These are phyloP conservation scores for Mycena pura DNA, from an alignment of 768 basidiomycete genomes.

Conservation along the genomic window DNA sequence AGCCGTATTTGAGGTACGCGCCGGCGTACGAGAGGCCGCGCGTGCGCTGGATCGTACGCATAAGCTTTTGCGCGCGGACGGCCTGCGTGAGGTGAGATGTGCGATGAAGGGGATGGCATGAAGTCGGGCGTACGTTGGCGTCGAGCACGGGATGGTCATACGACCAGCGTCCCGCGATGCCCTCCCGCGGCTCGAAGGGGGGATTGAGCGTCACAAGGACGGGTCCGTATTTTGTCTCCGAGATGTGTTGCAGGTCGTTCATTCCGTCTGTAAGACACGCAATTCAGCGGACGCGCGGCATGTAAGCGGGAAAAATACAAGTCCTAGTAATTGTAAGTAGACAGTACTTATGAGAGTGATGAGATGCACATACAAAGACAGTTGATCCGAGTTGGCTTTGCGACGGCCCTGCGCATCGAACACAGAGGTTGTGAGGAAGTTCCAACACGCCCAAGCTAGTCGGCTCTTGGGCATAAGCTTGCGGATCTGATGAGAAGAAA, in stretches of 20 bases:
- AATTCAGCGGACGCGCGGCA: background rate
- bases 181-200: constrained; percentile 60
- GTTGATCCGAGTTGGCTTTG: constrained; percentile 60
- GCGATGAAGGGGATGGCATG: background rate
- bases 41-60: constrained; percentile 65
- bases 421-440: constrained; percentile 67
- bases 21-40: constrained; percentile 70
- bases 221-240: constrained; percentile 60
- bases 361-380: constrained; percentile 59
- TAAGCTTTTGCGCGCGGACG: constrained; percentile 57
- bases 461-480: constrained; percentile 72
- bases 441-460: constrained; percentile 80
- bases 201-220: constrained; percentile 79
- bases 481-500: background rate
- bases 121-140: constrained; percentile 45
- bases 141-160: constrained; percentile 79
- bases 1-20: constrained; percentile 79
- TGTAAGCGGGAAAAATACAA: constrained; percentile 38
- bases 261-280: constrained; percentile 59
- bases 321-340: constrained; percentile 41
- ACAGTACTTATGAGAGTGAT: background rate
- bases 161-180: constrained; percentile 56
- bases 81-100: constrained; percentile 43
- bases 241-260: constrained; percentile 77
- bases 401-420: constrained; percentile 40